Percentiles rank a stretch among this genome's conserved stretches.
Evolutionary conservation across 2,329 filamentous ascomycete species (phyloP).

Genomic region (Aureobasidium melanogenum): DNA sequence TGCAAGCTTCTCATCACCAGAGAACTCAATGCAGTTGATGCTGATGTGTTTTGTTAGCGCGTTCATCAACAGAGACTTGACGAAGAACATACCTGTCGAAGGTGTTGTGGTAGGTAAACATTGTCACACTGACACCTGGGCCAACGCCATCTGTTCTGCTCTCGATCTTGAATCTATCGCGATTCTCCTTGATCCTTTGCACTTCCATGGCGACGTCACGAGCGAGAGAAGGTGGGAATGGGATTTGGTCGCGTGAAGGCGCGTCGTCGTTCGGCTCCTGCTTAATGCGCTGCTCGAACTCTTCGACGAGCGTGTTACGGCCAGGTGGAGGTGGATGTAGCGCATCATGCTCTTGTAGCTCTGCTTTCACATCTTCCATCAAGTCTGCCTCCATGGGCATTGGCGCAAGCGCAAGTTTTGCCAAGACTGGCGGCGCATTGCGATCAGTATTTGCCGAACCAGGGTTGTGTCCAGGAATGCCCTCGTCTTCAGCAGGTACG

Average conservation of each 20-base stretch:
- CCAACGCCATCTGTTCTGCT: slow-evolving; percentile 75
- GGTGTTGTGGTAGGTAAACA: slow-evolving; percentile 98
- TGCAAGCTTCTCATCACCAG: slow-evolving; percentile 77
- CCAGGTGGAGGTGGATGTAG: slow-evolving; percentile 63
- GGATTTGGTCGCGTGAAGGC: slow-evolving; percentile 68
- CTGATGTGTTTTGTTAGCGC: slow-evolving; percentile 36
- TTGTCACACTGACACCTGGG: slow-evolving; percentile 77
- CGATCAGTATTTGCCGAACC: slow-evolving; percentile 53
- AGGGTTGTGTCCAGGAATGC: slow-evolving; percentile 58
- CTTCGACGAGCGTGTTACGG: slow-evolving; percentile 66
- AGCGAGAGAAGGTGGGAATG: slow-evolving; percentile 77
- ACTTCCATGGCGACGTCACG: slow-evolving; percentile 91
- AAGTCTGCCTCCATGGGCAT: slow-evolving; percentile 76
- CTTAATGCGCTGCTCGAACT: slow-evolving; percentile 83
- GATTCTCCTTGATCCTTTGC: slow-evolving; percentile 84
- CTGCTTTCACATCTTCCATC: slow-evolving; percentile 75
- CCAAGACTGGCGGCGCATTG: slow-evolving; percentile 50
- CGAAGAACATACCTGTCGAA: slow-evolving; percentile 58
- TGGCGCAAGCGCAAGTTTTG: slow-evolving; percentile 65
- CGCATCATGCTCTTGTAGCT: slow-evolving; percentile 78
- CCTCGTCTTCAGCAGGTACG: slow-evolving; percentile 58
- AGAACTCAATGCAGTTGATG: slow-evolving; percentile 91
- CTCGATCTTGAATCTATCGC: slow-evolving; percentile 84
- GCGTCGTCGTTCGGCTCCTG: slow-evolving; percentile 75
- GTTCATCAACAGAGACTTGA: not conserved